These are phyloP conservation scores for Hemisphaericaspora xylanilytica DNA, from an alignment of 1,139 yeast genomes.

Conservation along the genomic window DNA sequence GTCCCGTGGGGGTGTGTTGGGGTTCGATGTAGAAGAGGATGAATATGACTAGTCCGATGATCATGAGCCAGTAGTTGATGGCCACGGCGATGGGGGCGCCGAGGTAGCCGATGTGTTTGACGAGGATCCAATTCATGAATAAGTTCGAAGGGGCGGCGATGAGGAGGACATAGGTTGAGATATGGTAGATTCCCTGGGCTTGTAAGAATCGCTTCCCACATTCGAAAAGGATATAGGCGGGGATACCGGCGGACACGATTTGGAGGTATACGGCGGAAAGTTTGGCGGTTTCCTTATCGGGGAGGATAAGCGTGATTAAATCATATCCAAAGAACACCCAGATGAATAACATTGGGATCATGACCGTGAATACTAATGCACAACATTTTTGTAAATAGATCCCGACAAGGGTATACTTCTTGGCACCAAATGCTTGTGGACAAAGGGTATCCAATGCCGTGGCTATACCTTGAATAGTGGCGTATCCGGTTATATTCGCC, in stretches of 20 bases:
- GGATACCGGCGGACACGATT: conserved; percentile 52
- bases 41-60: conserved; percentile 39
- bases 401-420: conserved; percentile 52
- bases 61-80: conserved; percentile 58
- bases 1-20: conserved; percentile 39
- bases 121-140: conserved; percentile 45
- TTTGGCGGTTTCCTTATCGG: conserved; percentile 49
- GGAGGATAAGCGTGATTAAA: conserved; percentile 36
- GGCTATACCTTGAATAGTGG: conserved; percentile 58
- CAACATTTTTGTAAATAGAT: conserved; percentile 53
- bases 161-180: conserved; percentile 66
- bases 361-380: conserved; percentile 47
- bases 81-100: conserved; percentile 63
- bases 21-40: conserved; percentile 39
- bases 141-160: conserved; percentile 65
- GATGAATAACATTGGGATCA: conserved; percentile 46
- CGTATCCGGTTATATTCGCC: conserved; percentile 57
- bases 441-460: conserved; percentile 57
- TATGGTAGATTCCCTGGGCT: conserved; percentile 78
- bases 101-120: conserved; percentile 36
- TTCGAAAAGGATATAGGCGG: conserved; percentile 69
- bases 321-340: conserved; percentile 51
- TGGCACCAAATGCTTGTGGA: conserved; percentile 62
- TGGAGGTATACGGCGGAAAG: conserved; percentile 52
- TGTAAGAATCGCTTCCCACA: conserved; percentile 71